Evolutionary conservation across 176 grass and related monocot genomes (phyloP).

Genomic region (Saccharum officinarum): DNA sequence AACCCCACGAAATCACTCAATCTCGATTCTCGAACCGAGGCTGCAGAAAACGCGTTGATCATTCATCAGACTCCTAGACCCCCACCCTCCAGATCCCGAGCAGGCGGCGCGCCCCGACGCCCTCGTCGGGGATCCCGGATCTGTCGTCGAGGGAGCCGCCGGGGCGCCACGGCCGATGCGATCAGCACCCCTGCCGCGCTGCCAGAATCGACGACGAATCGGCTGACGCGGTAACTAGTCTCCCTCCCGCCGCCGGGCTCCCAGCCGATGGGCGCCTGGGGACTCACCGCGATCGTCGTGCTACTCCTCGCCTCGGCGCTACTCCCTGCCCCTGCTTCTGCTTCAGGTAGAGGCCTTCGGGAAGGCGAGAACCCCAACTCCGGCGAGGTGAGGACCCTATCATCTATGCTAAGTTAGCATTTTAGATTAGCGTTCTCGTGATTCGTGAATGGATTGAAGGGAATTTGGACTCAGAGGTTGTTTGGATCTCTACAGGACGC

Average conservation of each 20-base stretch:
- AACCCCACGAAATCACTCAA: neutral
- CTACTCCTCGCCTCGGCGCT: slow-evolving; percentile 37
- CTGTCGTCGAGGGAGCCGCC: neutral
- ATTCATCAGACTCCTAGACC: neutral
- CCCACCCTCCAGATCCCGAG: slow-evolving; percentile 25
- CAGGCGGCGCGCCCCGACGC: neutral
- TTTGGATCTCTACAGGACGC: slow-evolving; percentile 33
- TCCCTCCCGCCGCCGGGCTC: neutral
- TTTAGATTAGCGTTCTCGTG: neutral
- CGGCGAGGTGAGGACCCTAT: slow-evolving; percentile 26
- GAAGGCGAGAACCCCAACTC: slow-evolving; percentile 36
- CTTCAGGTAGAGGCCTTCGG: slow-evolving; percentile 41
- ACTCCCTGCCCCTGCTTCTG: neutral
- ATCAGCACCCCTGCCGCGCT: neutral
- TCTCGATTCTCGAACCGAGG: neutral
- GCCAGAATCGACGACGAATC: slow-evolving; percentile 21
- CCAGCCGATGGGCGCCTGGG: slow-evolving; percentile 29
- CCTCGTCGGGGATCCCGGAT: slow-evolving; percentile 4
- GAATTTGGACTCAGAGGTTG: neutral
- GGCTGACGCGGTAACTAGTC: slow-evolving; percentile 11
- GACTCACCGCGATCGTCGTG: slow-evolving; percentile 3
- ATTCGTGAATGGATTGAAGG: neutral
- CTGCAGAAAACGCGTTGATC: neutral
- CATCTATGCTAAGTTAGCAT: neutral
- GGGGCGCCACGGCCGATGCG: slow-evolving; percentile 18